A percentile compares a stretch with the other conserved stretches of the same genome.
Conservation (phyloP, 331 rosid genomes). For the Quercus lobata region DNA sequence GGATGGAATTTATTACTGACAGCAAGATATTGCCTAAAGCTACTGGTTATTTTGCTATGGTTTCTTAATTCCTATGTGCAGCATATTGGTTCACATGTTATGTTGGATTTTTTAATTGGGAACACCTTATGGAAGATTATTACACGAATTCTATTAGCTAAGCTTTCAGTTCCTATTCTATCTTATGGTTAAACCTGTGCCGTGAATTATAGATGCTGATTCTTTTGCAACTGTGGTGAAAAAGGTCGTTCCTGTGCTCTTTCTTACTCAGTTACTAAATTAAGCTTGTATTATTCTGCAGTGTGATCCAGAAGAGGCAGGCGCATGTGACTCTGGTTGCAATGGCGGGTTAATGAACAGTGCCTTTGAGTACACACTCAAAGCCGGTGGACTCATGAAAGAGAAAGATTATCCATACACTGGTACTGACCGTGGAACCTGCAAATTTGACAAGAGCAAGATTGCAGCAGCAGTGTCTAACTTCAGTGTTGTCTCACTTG, state of each 20-base stretch:
- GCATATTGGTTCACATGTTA: not conserved
- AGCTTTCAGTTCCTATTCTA: not conserved
- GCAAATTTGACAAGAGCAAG: slow-evolving; percentile 82
- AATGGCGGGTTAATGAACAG: slow-evolving; percentile 96
- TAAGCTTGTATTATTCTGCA: slow-evolving; percentile 21
- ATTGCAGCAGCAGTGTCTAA: slow-evolving; percentile 85
- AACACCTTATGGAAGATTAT: not conserved
- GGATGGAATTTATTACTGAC: not conserved
- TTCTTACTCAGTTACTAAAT: not conserved
- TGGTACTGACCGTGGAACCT: slow-evolving; percentile 55
- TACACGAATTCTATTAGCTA: not conserved
- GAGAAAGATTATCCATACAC: slow-evolving; percentile 90
- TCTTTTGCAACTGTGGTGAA: not conserved
- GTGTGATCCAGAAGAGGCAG: slow-evolving; percentile 88
- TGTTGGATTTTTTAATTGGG: not conserved
- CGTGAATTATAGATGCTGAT: not conserved
- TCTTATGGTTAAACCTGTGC: not conserved
- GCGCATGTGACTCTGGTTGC: slow-evolving; percentile 91
- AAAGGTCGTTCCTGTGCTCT: not conserved
- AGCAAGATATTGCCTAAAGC: not conserved
- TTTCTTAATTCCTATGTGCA: not conserved
- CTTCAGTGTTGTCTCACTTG: slow-evolving; percentile 80
- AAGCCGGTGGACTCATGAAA: slow-evolving; percentile 86
- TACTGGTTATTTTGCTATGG: no score
- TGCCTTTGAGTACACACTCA: slow-evolving; percentile 87